phyloP scores from a whole-genome alignment of 2,329 filamentous ascomycete species.

The Nigrograna mackinnonii region DNA sequence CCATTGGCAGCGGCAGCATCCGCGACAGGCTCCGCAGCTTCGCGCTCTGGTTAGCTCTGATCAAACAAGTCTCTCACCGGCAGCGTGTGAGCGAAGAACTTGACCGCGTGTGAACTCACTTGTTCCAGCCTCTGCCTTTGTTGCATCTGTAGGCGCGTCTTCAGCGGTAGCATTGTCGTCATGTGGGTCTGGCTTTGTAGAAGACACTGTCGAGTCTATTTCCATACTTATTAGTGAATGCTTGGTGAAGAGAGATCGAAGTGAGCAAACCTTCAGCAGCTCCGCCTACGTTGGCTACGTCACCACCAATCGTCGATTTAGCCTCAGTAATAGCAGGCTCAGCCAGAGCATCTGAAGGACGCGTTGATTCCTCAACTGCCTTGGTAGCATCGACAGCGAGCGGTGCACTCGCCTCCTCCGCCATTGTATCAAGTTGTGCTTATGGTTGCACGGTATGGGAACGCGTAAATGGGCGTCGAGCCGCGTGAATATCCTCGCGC shows the following conservation, averaged over 20 bases:
- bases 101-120: slow-evolving; percentile 28
- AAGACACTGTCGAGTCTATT: too few relatives aligned
- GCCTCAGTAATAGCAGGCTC: slow-evolving; percentile 30
- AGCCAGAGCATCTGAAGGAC: slow-evolving; percentile 28
- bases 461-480: slow-evolving; percentile 37
- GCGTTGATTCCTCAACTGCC: slow-evolving; percentile 32
- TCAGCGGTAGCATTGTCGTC: slow-evolving; percentile 14
- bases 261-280: slow-evolving; percentile 30
- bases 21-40: slow-evolving; percentile 41
- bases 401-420: slow-evolving; percentile 35
- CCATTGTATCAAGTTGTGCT: slow-evolving; percentile 38
- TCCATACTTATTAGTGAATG: too few relatives aligned
- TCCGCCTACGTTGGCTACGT: slow-evolving; percentile 27
- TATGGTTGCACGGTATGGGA: slow-evolving; percentile 33
- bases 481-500: slow-evolving; percentile 33
- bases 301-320: slow-evolving; percentile 31
- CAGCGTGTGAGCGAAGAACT: neutral
- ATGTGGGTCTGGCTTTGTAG: slow-evolving; percentile 2
- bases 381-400: slow-evolving; percentile 28
- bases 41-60: slow-evolving; percentile 17
- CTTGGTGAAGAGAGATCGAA: too few relatives aligned
- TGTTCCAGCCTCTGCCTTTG: slow-evolving; percentile 21
- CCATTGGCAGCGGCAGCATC: slow-evolving; percentile 51
- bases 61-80: neutral
- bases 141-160: slow-evolving; percentile 20